Evolutionary conservation across 2,329 filamentous ascomycete genomes (phyloP), one percentile per base, ranked within the genome.

Genomic region (Beauveria caledonica): DNA sequence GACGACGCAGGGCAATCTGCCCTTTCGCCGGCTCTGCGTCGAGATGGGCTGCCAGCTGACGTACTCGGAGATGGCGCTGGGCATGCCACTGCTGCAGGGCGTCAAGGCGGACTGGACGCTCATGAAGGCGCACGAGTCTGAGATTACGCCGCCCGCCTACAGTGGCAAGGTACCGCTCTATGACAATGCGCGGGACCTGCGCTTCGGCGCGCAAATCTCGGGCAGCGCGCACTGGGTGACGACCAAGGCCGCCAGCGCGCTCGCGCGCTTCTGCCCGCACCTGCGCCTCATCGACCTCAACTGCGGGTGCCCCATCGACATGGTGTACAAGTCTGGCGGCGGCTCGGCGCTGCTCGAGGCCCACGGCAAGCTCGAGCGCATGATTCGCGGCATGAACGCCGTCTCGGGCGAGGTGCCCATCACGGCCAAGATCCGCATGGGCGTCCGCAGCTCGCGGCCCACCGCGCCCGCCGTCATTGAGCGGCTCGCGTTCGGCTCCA

Each of bases 61-160:
- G 0, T 99, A 96, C 78, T 97, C 93, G 0, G 94, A 99, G 74
- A 99, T 99, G 94, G 94, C 93, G 4, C 89, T 99, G 83, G 87
- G 90, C 29, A 78, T 96, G 73, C 92, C 93, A 10, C 76, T 99
- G 46, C 81, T 99, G 6, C 92, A 97, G 73, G 94, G 94, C 40
- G 85, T 89, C 64, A 95, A 93, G 74, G 82, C 87, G 1, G 94
- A 99, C 76, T 99, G 94, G 94, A 92, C 94, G 21, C 79, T 99
- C 60, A 85, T 97, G 80, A 95, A 94, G 73, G 90, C 90, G 3
- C 94, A 99, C 70, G 86, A 92, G 71, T 89, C 87, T 7, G 94
- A 99, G 73, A 78, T 88, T 19, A 74, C 77, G 23, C 84, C 91
- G 25, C 93, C 93, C 19, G 83, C 81, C 40, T 86, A 90, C 68